Evolutionary conservation across 2,329 filamentous ascomycete genomes (phyloP), one percentile per base, ranked within the genome.

Genomic region (Fonsecaea erecta): DNA sequence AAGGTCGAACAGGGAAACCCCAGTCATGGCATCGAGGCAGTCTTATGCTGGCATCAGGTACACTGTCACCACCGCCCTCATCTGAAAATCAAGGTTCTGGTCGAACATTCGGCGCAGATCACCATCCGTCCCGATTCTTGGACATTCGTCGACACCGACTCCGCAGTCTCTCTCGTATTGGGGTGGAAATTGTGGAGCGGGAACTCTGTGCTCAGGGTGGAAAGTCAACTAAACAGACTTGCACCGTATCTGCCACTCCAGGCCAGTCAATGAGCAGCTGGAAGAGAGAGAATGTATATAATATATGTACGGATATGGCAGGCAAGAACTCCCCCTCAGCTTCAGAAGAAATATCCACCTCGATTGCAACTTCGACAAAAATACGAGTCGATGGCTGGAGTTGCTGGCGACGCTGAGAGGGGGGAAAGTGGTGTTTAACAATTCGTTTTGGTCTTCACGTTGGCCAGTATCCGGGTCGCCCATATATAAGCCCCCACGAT

Each of bases 151-250:
- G 2, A 43, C 37, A 43, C 37, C 21, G 18, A 18, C 9, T 11
- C 43, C 40, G 9, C 28, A 21, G 40, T 12, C 43, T 5, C 9
- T 3, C 18, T 24, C 18, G 37, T 78, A 74, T 66, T 75, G 55
- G 54, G 56, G 52, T 56, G 48, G 55, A 58, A 58, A 58, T 58
- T 26, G 55, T 58, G 55, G 55, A 58, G 55, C 16, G 1, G 11
- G 8, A 12, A 21, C 21, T 54, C 52, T 28, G 26, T 8, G 32
- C 52, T 18, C 28, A n/a, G 16, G 53, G 53, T 40, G 35, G 18
- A 56, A 55, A 40, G 40, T 40, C 34, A 56, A 40, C 53, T 14
- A 56, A 56, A 18, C 53, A 54, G 48, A 14, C 37, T n/a, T n/a
- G 12, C 37, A 18, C n/a, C 16, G 2, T 40, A 5, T 40, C 8